These are phyloP conservation scores for Salix brachista DNA, from an alignment of 345 rosid species.

Conservation along the genomic window DNA sequence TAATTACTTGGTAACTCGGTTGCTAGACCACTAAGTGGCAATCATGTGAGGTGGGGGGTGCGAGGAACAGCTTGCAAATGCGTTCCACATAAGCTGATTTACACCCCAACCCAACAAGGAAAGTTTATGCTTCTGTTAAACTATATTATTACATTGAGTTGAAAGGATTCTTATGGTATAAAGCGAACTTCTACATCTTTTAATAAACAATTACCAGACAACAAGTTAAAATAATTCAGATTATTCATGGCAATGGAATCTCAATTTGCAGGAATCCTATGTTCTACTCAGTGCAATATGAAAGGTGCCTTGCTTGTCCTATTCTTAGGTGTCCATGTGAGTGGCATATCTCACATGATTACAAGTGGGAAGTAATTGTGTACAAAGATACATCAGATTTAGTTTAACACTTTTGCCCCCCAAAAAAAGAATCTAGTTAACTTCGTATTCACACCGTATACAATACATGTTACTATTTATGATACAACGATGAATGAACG, in stretches of 20 bases:
- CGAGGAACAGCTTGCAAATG: conserved; percentile 1
- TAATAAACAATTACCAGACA: background rate
- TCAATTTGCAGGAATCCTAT: background rate
- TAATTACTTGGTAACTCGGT: background rate
- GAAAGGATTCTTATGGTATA: background rate
- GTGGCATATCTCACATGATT: too few relatives aligned
- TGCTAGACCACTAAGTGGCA: background rate
- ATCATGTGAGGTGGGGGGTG: background rate
- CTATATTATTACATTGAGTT: background rate
- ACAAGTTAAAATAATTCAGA: too few relatives aligned
- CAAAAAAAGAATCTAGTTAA: background rate
- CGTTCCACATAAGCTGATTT: background rate
- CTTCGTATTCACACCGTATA: background rate
- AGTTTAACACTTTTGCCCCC: too few relatives aligned
- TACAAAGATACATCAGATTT: too few relatives aligned
- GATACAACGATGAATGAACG: background rate
- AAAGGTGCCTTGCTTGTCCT: background rate
- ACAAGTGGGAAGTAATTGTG: too few relatives aligned
- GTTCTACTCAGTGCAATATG: background rate
- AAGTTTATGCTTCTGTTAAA: background rate
- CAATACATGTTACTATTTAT: background rate
- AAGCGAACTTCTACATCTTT: background rate
- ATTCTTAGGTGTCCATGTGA: too few relatives aligned
- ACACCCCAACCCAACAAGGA: background rate
- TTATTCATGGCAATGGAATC: background rate